phyloP scores from a whole-genome alignment of 768 basidiomycete genomes.

The Amanita molliuscula region DNA sequence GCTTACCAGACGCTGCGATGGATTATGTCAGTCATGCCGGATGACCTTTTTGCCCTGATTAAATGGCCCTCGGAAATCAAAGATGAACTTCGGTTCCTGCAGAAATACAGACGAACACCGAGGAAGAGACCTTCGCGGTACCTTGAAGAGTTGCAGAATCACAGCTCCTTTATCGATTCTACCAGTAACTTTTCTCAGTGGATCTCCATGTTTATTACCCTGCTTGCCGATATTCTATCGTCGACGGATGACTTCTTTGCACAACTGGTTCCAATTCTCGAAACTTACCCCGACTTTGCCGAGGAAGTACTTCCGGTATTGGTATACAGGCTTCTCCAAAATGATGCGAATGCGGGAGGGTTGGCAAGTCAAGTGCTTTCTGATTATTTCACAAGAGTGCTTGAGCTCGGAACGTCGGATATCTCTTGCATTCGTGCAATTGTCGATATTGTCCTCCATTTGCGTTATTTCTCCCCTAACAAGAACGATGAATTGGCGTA shows the following conservation, averaged over 20 bases:
- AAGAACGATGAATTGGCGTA: conserved; percentile 33
- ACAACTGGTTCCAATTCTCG: conserved; percentile 52
- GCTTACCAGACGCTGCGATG: conserved; percentile 61
- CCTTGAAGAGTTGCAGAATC: conserved; percentile 27
- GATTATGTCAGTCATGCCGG: conserved; percentile 32
- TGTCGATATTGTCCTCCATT: conserved; percentile 69
- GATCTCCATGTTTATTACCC: conserved; percentile 46
- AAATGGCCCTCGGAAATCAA: conserved; percentile 30
- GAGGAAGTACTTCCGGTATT: conserved; percentile 64
- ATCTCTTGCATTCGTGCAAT: conserved; percentile 44
- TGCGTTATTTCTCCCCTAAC: conserved; percentile 57
- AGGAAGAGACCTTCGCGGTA: conserved; percentile 19
- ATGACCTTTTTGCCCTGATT: conserved; percentile 17
- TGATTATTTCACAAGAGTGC: conserved; percentile 47
- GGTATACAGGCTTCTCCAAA: conserved; percentile 54
- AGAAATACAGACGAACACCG: conserved; percentile 29
- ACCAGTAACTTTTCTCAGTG: conserved; percentile 47
- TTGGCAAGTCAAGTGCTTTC: conserved; percentile 26
- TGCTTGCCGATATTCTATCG: conserved; percentile 53
- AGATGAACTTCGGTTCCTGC: conserved; percentile 38
- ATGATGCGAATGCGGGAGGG: conserved; percentile 13
- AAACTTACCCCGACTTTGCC: conserved; percentile 45
- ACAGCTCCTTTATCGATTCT: conserved; percentile 24
- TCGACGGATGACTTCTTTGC: conserved; percentile 51
- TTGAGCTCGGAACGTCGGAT: conserved; percentile 28